Conservation (phyloP, 257 asterid genomes). For the Solanum dulcamara region DNA sequence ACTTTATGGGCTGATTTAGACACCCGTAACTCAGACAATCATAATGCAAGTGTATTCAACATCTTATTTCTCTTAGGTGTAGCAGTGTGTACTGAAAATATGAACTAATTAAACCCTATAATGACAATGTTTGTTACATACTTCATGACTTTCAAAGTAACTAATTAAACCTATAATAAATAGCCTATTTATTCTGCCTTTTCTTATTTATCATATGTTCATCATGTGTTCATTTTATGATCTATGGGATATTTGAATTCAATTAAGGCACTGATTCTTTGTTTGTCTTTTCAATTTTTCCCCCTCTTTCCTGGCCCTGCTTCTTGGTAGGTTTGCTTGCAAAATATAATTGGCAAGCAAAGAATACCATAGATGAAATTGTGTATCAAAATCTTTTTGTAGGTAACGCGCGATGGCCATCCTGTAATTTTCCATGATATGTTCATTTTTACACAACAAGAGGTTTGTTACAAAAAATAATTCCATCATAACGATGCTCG, state of each 20-base stretch:
- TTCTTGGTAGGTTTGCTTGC: neutral
- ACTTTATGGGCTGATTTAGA: neutral
- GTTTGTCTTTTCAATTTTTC: neutral
- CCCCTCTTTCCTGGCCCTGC: neutral
- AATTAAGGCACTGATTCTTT: neutral
- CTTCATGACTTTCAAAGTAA: neutral
- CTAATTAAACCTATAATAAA: no score
- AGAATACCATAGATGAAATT: neutral
- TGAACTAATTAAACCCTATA: neutral
- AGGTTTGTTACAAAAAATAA: slow-evolving; percentile 4
- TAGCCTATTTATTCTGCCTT: no score
- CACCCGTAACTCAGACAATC: neutral
- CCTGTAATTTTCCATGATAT: slow-evolving; percentile 24
- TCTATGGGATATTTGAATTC: neutral
- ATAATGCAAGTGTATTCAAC: neutral
- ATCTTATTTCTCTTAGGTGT: neutral
- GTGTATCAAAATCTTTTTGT: slow-evolving; percentile 6
- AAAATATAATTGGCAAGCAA: neutral
- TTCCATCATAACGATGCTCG: neutral
- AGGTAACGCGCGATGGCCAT: slow-evolving; percentile 18
- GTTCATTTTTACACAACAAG: slow-evolving; percentile 13
- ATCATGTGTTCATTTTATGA: neutral
- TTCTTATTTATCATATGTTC: no score
- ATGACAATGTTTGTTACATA: neutral
- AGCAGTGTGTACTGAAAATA: neutral